Conservation (phyloP, 805 yeast genomes). For the Millerago galiae region DNA sequence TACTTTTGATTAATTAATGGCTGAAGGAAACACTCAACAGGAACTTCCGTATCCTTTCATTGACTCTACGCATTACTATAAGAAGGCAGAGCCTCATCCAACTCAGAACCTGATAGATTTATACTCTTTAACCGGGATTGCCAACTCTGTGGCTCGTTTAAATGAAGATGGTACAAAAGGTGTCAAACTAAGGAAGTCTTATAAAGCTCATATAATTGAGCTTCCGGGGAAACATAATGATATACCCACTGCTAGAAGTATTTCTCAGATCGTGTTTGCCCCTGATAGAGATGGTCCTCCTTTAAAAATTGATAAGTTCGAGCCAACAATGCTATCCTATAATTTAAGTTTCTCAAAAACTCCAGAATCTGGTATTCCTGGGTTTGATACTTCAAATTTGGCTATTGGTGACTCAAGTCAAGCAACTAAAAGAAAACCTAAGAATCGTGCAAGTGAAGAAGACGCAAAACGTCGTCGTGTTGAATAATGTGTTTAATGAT, state of each 20-base stretch:
- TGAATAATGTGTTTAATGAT: slow-evolving; percentile 7
- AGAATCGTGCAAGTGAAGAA: slow-evolving; percentile 23
- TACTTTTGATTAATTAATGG: background rate
- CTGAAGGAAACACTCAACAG: slow-evolving; percentile 11
- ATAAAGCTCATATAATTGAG: slow-evolving; percentile 86
- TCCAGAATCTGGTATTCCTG: slow-evolving; percentile 66
- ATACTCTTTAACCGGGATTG: slow-evolving; percentile 61
- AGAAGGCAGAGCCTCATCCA: slow-evolving; percentile 59
- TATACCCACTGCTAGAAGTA: slow-evolving; percentile 44
- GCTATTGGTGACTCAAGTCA: slow-evolving; percentile 46
- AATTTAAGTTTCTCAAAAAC: slow-evolving; percentile 60
- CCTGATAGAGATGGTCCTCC: slow-evolving; percentile 30
- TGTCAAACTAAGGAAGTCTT: slow-evolving; percentile 87
- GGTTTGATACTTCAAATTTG: slow-evolving; percentile 61
- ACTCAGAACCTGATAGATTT: slow-evolving; percentile 60
- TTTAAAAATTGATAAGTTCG: slow-evolving; percentile 42
- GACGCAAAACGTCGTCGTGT: slow-evolving; percentile 23
- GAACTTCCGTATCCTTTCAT: slow-evolving; percentile 32
- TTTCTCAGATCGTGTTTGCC: slow-evolving; percentile 32
- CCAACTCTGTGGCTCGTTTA: slow-evolving; percentile 77
- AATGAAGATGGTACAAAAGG: slow-evolving; percentile 89
- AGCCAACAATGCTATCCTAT: slow-evolving; percentile 38
- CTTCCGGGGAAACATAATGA: slow-evolving; percentile 68
- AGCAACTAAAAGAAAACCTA: slow-evolving; percentile 33
- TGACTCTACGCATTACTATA: slow-evolving; percentile 26